A percentile compares a stretch with the other conserved stretches of the same genome.
phyloP scores from a whole-genome alignment of 345 rosid species.

The Gossypium longicalyx region DNA sequence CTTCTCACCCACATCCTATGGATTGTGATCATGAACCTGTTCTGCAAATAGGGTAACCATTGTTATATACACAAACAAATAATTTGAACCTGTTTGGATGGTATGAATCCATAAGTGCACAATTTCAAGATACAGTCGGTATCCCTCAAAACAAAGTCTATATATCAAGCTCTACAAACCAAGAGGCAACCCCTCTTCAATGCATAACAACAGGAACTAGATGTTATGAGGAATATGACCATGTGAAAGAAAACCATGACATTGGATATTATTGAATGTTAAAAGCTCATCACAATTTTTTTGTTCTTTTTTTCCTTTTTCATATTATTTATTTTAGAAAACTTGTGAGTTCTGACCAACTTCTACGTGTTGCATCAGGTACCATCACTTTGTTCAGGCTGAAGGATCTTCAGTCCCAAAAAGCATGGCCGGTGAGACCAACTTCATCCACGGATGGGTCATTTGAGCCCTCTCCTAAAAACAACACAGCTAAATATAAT shows the following conservation, averaged over 20 bases:
- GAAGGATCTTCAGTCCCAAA: constrained; percentile 60
- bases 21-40: constrained; percentile 61
- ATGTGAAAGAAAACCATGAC: background rate
- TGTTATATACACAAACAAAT: background rate
- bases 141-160: no score
- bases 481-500: background rate
- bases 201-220: background rate
- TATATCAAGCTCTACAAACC: background rate
- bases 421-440: constrained; percentile 52
- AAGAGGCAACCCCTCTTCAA: background rate
- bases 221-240: background rate
- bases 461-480: constrained; percentile 29
- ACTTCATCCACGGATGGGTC: constrained; percentile 81
- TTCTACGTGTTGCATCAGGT: constrained; percentile 33
- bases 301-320: background rate
- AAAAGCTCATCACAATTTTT: background rate
- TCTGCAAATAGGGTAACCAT: constrained; percentile 62
- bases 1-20: constrained; percentile 41
- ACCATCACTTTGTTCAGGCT: constrained; percentile 51
- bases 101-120: background rate
- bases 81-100: no score
- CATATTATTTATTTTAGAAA: background rate
- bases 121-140: no score
- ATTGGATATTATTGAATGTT: background rate
- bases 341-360: background rate